These are phyloP conservation scores for Gossypium mustelinum DNA, from an alignment of 345 rosid species.

Conservation along the genomic window DNA sequence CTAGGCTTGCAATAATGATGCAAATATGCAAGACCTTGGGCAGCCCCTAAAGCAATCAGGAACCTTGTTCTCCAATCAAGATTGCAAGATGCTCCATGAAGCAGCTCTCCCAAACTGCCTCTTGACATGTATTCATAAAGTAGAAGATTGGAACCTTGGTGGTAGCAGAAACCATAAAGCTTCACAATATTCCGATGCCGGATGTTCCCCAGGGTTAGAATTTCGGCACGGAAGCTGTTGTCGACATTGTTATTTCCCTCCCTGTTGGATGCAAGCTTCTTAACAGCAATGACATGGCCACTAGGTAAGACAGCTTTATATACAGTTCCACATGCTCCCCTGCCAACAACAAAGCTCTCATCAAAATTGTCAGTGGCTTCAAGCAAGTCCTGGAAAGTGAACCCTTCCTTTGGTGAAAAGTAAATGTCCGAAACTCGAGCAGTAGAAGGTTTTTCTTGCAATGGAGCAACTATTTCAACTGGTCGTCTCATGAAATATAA, in stretches of 20 bases:
- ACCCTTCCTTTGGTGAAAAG: slow-evolving; percentile 72
- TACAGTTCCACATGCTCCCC: slow-evolving; percentile 91
- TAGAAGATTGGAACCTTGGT: slow-evolving; percentile 87
- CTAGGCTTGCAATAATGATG: slow-evolving; percentile 90
- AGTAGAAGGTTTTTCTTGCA: slow-evolving; percentile 36
- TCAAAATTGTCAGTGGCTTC: slow-evolving; percentile 65
- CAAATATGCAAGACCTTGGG: slow-evolving; percentile 73
- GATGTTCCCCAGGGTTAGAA: slow-evolving; percentile 71
- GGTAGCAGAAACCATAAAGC: slow-evolving; percentile 79
- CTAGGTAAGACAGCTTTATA: slow-evolving; percentile 64
- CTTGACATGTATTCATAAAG: slow-evolving; percentile 64
- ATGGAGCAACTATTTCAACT: slow-evolving; percentile 27
- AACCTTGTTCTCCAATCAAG: slow-evolving; percentile 79
- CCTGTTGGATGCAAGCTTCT: slow-evolving; percentile 72
- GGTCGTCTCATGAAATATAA: slow-evolving; percentile 60
- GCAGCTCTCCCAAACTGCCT: slow-evolving; percentile 75
- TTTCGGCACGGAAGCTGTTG: slow-evolving; percentile 83
- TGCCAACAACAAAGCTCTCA: slow-evolving; percentile 69
- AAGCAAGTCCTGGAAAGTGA: slow-evolving; percentile 74
- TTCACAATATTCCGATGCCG: slow-evolving; percentile 87
- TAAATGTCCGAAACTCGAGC: slow-evolving; percentile 52
- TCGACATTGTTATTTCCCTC: slow-evolving; percentile 65
- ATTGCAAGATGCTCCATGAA: slow-evolving; percentile 47
- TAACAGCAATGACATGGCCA: slow-evolving; percentile 68
- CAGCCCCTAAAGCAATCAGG: slow-evolving; percentile 79